These are phyloP conservation scores for Gossypium davidsonii DNA, from an alignment of 441 rosid genomes.

Conservation along the genomic window DNA sequence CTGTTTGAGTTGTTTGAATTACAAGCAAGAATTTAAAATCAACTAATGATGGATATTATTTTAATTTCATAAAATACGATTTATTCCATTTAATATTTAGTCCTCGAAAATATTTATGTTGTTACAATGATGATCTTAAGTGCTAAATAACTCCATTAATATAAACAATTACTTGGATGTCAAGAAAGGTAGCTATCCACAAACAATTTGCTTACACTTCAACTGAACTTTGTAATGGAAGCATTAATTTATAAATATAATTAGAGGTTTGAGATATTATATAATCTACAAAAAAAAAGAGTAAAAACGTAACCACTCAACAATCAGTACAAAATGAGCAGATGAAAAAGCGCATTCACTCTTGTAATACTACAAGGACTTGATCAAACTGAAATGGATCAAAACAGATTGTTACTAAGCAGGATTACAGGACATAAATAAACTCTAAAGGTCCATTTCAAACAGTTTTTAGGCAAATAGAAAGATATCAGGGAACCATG, in stretches of 20 bases:
- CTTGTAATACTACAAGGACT: background rate
- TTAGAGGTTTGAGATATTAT: background rate
- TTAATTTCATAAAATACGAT: no score
- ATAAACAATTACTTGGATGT: background rate
- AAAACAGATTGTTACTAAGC: background rate
- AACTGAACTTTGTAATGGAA: background rate
- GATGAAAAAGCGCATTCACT: no score
- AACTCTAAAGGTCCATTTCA: background rate
- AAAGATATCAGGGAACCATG: background rate
- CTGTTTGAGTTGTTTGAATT: background rate
- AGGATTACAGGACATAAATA: background rate
- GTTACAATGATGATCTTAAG: background rate
- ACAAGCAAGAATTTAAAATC: no score
- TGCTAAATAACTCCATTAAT: background rate
- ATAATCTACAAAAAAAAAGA: no score
- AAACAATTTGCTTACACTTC: background rate
- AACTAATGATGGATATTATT: no score
- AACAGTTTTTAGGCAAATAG: background rate
- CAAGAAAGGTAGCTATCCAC: background rate
- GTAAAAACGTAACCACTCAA: no score
- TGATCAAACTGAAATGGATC: background rate
- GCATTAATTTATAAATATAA: background rate
- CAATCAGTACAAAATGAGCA: no score
- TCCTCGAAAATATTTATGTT: background rate
- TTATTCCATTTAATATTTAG: background rate